These are phyloP conservation scores for Litsea cubeba DNA, from an alignment of 164 flowering plant species.

Conservation along the genomic window DNA sequence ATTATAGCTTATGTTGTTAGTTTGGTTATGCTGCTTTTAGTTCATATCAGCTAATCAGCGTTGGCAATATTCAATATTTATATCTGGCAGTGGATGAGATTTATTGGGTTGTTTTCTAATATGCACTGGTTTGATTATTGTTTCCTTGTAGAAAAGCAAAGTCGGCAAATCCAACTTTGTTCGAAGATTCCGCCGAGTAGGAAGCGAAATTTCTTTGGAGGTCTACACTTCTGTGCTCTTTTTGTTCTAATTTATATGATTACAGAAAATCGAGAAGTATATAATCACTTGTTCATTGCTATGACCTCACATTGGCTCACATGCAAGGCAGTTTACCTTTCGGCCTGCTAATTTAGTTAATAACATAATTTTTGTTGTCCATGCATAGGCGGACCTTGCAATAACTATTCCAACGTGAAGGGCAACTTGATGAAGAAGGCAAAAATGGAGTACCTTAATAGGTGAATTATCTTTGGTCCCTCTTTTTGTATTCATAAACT, in stretches of 20 bases:
- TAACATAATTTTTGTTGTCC: background rate
- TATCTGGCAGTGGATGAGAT: background rate
- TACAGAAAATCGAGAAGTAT: background rate
- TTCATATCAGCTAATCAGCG: background rate
- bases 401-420: slow-evolving; percentile 42
- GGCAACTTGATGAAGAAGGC: slow-evolving; percentile 89
- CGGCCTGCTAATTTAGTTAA: slow-evolving; percentile 4
- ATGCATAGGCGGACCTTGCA: slow-evolving; percentile 43
- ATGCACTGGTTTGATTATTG: background rate
- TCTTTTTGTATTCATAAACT: too few relatives aligned
- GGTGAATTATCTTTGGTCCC: slow-evolving; percentile 36
- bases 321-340: background rate
- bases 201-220: slow-evolving; percentile 64
- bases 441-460: slow-evolving; percentile 59
- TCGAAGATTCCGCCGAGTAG: slow-evolving; percentile 67
- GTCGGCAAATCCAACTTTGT: slow-evolving; percentile 67
- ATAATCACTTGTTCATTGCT: background rate
- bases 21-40: background rate
- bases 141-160: slow-evolving; percentile 55
- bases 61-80: background rate
- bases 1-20: too few relatives aligned
- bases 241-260: slow-evolving; percentile 1
- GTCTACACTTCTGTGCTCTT: slow-evolving; percentile 24
- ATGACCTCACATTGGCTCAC: slow-evolving; percentile 1
- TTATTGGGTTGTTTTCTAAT: too few relatives aligned